Evolutionary conservation across 768 basidiomycete species (phyloP).

Genomic region (Amanita thiersii): DNA sequence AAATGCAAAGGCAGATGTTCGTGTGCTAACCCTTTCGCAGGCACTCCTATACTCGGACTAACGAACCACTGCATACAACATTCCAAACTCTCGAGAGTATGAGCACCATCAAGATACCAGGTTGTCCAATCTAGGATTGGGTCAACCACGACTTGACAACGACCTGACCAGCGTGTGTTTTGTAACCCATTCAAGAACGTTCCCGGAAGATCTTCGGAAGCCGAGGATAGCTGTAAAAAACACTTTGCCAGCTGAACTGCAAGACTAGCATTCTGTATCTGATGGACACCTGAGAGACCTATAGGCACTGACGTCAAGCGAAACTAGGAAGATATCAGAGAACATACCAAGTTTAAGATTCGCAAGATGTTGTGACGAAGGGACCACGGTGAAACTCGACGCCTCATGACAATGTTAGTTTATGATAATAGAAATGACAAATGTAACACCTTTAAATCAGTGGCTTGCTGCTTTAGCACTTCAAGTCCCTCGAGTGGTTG

Average conservation of each 20-base stretch:
- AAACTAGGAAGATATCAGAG: background rate
- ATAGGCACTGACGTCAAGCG: slow-evolving; percentile 4
- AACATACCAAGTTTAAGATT: slow-evolving; percentile 53
- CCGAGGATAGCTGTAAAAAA: slow-evolving; percentile 43
- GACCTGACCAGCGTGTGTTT: slow-evolving; percentile 82
- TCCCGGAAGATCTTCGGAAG: slow-evolving; percentile 32
- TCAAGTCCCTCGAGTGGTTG: slow-evolving; percentile 66
- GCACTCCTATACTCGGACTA: slow-evolving; percentile 44
- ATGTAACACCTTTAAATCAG: slow-evolving; percentile 50
- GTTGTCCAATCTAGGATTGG: slow-evolving; percentile 40
- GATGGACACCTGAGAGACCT: slow-evolving; percentile 86
- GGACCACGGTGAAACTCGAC: slow-evolving; percentile 60
- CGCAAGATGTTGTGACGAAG: slow-evolving; percentile 39
- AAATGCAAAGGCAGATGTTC: slow-evolving; percentile 5
- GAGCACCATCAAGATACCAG: slow-evolving; percentile 96
- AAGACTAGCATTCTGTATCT: slow-evolving; percentile 80
- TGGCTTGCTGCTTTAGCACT: slow-evolving; percentile 60
- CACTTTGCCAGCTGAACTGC: slow-evolving; percentile 65
- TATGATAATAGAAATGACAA: background rate
- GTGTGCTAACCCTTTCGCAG: slow-evolving; percentile 12
- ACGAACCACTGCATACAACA: slow-evolving; percentile 90
- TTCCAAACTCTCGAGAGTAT: slow-evolving; percentile 84
- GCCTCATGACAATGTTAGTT: slow-evolving; percentile 30
- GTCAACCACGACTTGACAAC: slow-evolving; percentile 81
- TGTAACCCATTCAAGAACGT: slow-evolving; percentile 56